A percentile compares a stretch with the other conserved stretches of the same genome.
These are phyloP conservation scores for Malus sieversii DNA, from an alignment of 306 rosid genomes.

Conservation along the genomic window DNA sequence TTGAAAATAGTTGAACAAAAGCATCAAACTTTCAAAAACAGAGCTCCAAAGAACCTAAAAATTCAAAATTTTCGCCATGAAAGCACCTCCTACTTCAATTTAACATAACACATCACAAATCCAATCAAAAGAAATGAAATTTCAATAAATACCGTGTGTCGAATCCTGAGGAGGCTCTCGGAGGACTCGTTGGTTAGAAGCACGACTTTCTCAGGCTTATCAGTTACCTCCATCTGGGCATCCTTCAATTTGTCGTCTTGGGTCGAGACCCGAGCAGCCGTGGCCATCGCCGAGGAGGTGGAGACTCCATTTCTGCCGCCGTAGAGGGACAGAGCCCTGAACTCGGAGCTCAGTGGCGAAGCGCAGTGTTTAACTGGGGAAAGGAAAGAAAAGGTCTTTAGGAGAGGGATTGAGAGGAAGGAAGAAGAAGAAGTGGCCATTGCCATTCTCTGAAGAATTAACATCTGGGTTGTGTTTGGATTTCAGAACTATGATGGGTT, in stretches of 20 bases:
- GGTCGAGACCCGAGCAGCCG: conserved; percentile 23
- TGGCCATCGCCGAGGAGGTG: conserved; percentile 34
- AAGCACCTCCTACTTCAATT: neutral
- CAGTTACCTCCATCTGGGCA: conserved; percentile 12
- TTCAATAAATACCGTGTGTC: conserved; percentile 62
- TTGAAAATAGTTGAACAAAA: neutral
- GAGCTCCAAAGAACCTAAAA: neutral
- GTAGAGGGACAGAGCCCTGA: conserved; percentile 7
- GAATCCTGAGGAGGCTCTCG: conserved; percentile 67
- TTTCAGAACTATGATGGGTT: neutral
- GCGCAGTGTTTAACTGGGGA: conserved; percentile 23
- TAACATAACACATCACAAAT: neutral
- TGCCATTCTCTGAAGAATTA: conserved; percentile 52
- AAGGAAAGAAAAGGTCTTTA: conserved; percentile 19
- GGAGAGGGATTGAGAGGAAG: conserved; percentile 24
- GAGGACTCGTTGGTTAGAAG: conserved; percentile 90
- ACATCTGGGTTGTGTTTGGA: conserved; percentile 9
- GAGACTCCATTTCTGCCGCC: conserved; percentile 24
- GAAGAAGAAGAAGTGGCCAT: conserved; percentile 45
- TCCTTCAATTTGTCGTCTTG: conserved; percentile 17
- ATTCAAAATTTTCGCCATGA: neutral
- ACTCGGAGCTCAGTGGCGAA: conserved; percentile 9
- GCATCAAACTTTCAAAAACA: neutral
- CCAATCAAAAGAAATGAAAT: neutral
- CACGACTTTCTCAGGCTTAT: conserved; percentile 27